A percentile compares a stretch with the other conserved stretches of the same genome.
Evolutionary conservation across 805 yeast species (phyloP).

Genomic region (Torulaspora microellipsoides): DNA sequence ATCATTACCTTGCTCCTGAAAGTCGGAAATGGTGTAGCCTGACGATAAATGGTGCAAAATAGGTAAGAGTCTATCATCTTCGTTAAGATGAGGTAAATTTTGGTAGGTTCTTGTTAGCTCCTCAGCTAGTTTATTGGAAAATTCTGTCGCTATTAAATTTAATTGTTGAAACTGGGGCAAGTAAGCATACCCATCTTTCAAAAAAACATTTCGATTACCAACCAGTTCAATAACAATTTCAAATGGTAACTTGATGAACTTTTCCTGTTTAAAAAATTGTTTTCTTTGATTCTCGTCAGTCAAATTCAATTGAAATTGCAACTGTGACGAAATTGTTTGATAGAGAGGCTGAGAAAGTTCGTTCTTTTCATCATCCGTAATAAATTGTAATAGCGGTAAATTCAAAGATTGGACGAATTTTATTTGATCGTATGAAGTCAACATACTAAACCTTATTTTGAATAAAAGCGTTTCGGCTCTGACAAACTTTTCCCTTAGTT

Average conservation of each 20-base stretch:
- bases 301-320: conserved; percentile 35
- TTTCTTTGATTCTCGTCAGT: conserved; percentile 44
- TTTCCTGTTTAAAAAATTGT: conserved; percentile 52
- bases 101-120: conserved; percentile 67
- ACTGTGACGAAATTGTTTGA: conserved; percentile 47
- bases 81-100: conserved; percentile 78
- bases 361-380: conserved; percentile 55
- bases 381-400: conserved; percentile 64
- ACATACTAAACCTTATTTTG: conserved; percentile 60
- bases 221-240: conserved; percentile 78
- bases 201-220: conserved; percentile 61
- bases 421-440: conserved; percentile 62
- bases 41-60: conserved; percentile 72
- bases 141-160: conserved; percentile 65
- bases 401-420: conserved; percentile 63
- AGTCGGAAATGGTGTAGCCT: conserved; percentile 60
- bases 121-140: conserved; percentile 45
- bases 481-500: conserved; percentile 72
- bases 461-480: conserved; percentile 73
- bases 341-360: conserved; percentile 46
- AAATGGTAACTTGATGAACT: conserved; percentile 80
- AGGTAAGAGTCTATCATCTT: conserved; percentile 85
- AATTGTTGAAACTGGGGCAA: conserved; percentile 80
- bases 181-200: conserved; percentile 71
- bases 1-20: conserved; percentile 34